A percentile compares a stretch with the other conserved stretches of the same genome.
phyloP scores from a whole-genome alignment of 257 asterid species.

The Nicotiana attenuata region DNA sequence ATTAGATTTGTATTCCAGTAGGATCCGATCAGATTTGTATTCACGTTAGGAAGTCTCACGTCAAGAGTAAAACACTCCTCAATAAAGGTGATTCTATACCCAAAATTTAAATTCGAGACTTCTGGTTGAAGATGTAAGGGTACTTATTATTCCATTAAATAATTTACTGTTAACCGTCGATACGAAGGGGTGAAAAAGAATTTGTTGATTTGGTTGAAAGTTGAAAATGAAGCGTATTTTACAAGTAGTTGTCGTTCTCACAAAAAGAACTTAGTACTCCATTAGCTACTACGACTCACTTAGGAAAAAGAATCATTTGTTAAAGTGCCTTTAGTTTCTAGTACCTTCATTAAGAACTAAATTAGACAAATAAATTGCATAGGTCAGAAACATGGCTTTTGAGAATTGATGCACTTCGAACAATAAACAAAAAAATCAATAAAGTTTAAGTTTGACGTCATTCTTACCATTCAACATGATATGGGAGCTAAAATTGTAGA shows the following conservation, averaged over 20 bases:
- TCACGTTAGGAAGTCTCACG: rapidly evolving
- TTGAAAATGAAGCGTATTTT: neutral
- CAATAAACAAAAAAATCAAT: neutral
- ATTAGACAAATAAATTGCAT: neutral
- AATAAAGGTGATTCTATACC: rapidly evolving
- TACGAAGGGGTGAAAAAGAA: neutral
- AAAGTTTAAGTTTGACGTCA: neutral
- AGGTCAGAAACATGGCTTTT: neutral
- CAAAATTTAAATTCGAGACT: too few species aligned
- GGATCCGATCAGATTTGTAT: too few species aligned
- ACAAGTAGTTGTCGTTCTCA: neutral
- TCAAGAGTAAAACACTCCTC: too few species aligned
- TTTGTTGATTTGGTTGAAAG: neutral
- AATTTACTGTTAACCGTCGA: neutral
- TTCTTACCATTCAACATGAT: too few species aligned
- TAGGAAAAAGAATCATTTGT: neutral
- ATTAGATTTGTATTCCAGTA: too few species aligned
- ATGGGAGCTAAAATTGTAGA: too few species aligned
- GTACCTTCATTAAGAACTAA: neutral
- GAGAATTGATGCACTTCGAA: neutral
- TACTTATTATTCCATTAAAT: rapidly evolving
- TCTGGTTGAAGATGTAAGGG: rapidly evolving
- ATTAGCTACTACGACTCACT: neutral
- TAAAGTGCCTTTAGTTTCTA: neutral
- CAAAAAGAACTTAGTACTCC: too few species aligned